These are phyloP conservation scores for Cyamopsis tetragonoloba DNA, from an alignment of 306 rosid species.

Conservation along the genomic window DNA sequence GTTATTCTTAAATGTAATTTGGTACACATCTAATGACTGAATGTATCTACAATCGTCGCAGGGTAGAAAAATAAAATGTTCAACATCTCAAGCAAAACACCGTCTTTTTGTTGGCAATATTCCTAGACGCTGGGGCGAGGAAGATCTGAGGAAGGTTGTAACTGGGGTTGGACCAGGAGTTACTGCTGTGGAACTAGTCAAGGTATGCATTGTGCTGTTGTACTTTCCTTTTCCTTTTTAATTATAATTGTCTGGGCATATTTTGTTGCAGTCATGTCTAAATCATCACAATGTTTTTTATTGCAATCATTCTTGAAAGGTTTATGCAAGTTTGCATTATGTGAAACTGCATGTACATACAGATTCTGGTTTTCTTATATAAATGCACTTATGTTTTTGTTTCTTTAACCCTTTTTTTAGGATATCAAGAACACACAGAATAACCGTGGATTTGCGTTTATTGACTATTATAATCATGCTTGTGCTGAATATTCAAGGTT, in stretches of 20 bases:
- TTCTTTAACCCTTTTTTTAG: conserved; percentile 46
- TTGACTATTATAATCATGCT: conserved; percentile 86
- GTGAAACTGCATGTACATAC: not conserved
- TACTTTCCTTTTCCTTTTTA: conserved; percentile 7
- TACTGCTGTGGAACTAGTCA: conserved; percentile 76
- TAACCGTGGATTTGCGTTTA: conserved; percentile 95
- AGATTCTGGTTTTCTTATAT: conserved; percentile 11
- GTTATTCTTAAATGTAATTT: conserved; percentile 1
- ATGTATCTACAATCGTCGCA: conserved; percentile 32
- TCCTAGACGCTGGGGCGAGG: conserved; percentile 92
- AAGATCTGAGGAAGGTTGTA: conserved; percentile 76
- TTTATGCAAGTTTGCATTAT: conserved; percentile 8
- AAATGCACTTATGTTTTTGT: conserved; percentile 13
- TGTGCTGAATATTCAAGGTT: conserved; percentile 90
- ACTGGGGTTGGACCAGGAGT: conserved; percentile 84
- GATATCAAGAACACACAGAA: conserved; percentile 70
- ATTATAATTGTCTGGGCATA: not conserved
- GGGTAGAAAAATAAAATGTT: conserved; percentile 87
- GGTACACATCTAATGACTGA: conserved; percentile 11
- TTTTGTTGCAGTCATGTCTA: not conserved
- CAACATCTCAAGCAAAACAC: conserved; percentile 90
- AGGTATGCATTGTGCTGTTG: conserved; percentile 43
- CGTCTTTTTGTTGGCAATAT: conserved; percentile 93
- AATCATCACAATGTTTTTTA: not conserved
- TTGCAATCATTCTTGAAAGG: conserved; percentile 1